phyloP scores from a whole-genome alignment of 352 stramenopile genomes.

The Phytophthora brassicae region DNA sequence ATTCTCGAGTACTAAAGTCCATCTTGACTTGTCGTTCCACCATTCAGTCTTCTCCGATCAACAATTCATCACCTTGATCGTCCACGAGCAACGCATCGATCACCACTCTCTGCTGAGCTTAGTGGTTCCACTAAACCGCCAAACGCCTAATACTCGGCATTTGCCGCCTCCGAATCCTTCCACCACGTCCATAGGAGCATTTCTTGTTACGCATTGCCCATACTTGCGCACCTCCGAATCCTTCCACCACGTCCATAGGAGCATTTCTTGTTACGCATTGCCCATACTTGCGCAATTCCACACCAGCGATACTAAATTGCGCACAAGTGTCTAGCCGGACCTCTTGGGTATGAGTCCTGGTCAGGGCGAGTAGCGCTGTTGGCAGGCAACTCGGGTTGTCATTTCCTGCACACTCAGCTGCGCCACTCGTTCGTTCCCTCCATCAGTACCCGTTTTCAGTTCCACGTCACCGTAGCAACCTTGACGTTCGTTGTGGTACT shows the following conservation, averaged over 20 bases:
- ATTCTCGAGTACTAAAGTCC: slow-evolving; percentile 1
- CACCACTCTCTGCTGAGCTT: neutral
- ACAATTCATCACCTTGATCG: neutral
- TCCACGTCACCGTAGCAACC: slow-evolving; percentile 8
- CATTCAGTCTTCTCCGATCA: slow-evolving; percentile 19
- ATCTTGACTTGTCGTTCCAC: slow-evolving; percentile 1
- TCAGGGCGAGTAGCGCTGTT: neutral
- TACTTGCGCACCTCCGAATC: slow-evolving; percentile 11
- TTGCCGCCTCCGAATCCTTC: slow-evolving; percentile 14
- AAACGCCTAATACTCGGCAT: neutral
- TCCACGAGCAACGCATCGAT: slow-evolving; percentile 8
- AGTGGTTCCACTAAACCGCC: neutral
- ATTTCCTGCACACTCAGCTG: neutral
- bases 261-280: neutral
- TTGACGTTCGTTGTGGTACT: slow-evolving; percentile 3
- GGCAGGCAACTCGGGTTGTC: neutral
- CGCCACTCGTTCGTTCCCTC: neutral
- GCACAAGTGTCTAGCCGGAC: slow-evolving; percentile 3
- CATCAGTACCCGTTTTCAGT: neutral
- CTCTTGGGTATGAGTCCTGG: neutral
- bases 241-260: slow-evolving; percentile 8
- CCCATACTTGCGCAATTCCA: neutral
- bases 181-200: neutral
- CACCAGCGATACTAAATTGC: neutral
- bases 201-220: neutral